Evolutionary conservation across 2,329 filamentous ascomycete species (phyloP).

Genomic region (Botryotinia calthae): DNA sequence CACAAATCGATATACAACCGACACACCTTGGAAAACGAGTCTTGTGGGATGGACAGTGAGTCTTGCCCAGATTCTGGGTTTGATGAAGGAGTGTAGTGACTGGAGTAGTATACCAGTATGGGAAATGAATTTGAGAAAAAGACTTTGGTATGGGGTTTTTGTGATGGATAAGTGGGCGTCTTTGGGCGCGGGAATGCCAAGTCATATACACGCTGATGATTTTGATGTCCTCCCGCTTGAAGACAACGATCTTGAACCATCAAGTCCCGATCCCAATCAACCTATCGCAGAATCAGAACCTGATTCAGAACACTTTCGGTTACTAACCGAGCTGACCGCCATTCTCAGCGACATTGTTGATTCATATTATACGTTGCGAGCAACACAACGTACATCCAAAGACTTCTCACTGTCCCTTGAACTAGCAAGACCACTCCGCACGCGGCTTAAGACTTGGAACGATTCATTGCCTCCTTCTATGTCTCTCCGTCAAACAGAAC

Average conservation of each 20-base stretch:
- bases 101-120: constrained; percentile 38
- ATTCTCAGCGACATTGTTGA: constrained; percentile 40
- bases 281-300: constrained; percentile 31
- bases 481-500: constrained; percentile 29
- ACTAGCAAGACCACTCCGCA: constrained; percentile 33
- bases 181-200: constrained; percentile 39
- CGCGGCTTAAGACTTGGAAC: constrained; percentile 37
- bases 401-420: constrained; percentile 38
- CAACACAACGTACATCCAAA: constrained; percentile 35
- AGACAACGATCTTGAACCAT: constrained; percentile 32
- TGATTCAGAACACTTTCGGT: constrained; percentile 34
- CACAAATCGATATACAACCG: constrained; percentile 38
- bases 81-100: constrained; percentile 37
- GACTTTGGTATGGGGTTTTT: constrained; percentile 39
- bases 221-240: constrained; percentile 36
- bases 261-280: constrained; percentile 26
- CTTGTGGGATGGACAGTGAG: constrained; percentile 39
- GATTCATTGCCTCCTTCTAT: constrained; percentile 36
- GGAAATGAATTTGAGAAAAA: constrained; percentile 38
- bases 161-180: constrained; percentile 41
- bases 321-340: constrained; percentile 36
- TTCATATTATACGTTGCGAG: constrained; percentile 37
- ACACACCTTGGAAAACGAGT: constrained; percentile 40
- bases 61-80: constrained; percentile 38
- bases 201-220: constrained; percentile 37